Base-by-base conservation (phyloP, 768 basidiomycete genomes). In the Russula olivacea region DNA sequence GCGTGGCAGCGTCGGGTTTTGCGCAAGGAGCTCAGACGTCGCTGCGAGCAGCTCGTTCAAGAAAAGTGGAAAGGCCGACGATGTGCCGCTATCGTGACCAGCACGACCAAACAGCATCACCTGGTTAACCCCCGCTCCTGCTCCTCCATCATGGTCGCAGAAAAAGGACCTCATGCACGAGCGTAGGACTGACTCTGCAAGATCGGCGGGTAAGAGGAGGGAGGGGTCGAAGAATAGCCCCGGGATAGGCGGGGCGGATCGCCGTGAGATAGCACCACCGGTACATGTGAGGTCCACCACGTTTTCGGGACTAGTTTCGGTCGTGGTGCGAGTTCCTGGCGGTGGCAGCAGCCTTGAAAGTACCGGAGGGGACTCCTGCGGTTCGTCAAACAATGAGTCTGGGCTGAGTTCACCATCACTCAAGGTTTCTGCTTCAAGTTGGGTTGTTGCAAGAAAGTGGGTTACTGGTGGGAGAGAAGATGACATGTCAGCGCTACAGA, bases 21-120 rank as follows among this genome's bases (percentile, higher is more conserved):
- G 70, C 1, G 91, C 77, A 45, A 85, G 68, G 40, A 85, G 68
- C 0, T 60, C 65, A 1, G 82, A 78, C 12, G 93, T 73, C 0
- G 68, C 71, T 5, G 76, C 70, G 32, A 92, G 79, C 9, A 93
- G 78, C 40, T 76, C 68, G 30, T 76, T 66, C 45, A 93, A 74
- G 56, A 84, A 75, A 2, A 75, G 70, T 10, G 90, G 89, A 28
- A 92, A 76, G 15, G 83, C 80, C 28, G 82, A 25, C 23, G 40
- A 55, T 17, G 30, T 21, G 34, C 34, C 80, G 38, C 23, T 43
- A 3, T 49, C 23, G 48, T 25, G 41, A 3, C 59, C 48, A 2
- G 74, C 71, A 43, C 86, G 81, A 49, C 85, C 85, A 69, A 96
- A 96, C 19, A 96, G 80, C 93, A 95, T 94, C 57, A 88, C 81